Base-by-base conservation (phyloP, 768 basidiomycete species). In the Termitomyces titanicus region DNA sequence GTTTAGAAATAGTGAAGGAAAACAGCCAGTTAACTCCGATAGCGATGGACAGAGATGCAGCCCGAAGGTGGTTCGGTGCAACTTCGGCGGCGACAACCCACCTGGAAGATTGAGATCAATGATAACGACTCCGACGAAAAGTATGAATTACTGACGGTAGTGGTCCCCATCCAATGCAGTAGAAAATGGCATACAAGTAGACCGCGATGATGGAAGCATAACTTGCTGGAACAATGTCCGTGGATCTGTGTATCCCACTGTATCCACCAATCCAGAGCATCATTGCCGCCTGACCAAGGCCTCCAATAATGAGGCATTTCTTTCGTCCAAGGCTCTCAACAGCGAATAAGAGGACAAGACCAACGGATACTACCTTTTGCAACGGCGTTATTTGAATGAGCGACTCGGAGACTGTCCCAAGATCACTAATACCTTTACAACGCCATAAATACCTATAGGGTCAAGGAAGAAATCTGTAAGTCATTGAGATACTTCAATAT, bases 261-360 rank as follows among this genome's bases (percentile, higher is more conserved):
- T 73, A 80, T 1, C 68, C 72, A 12, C 71, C 76, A 46, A 79
- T 74, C 74, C 74, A 79, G n/a, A 78, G 68, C 77, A 79, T 79
- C 64, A 64, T 76, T 9, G 67, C 54, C 6, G 73, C 74, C 59
- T 82, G 82, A 6, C 79, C 78, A 5, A 80, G 53, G 20, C 78
- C 78, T 12, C 80, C 79, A 38, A 77, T 67, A 40, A 83, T 68
- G 17, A 83, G 67, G 53, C 76, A 80, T 43, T 61, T 68, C 58
- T 82, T 83, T 47, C 79, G 73, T 3, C 82, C 82, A 35, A 76
- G 52, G 33, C 68, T 58, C 57, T 83, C 81, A 4, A 82, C 72
- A n/a, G 74, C 79, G 52, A 81, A 73, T 1, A 70, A 54, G 34
- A 81, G 71, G 6, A 73, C 70, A 17, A 70, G 59, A 13, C 60